A percentile compares a stretch with the other conserved stretches of the same genome.
Evolutionary conservation across 805 yeast genomes (phyloP).

Genomic region (Barnettozyma salicaria): DNA sequence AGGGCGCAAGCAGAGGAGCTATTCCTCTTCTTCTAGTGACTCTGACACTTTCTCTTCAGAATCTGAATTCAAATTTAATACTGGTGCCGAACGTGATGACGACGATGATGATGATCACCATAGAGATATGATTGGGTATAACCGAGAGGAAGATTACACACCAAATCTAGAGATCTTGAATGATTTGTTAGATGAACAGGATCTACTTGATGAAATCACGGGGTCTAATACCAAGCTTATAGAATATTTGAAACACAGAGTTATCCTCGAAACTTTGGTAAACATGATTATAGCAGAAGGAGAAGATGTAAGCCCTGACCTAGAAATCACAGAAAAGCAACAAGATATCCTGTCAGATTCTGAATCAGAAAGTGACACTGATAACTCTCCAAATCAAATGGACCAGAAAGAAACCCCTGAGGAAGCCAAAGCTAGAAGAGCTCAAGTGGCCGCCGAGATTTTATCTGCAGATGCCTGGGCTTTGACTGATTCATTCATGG

Average conservation of each 20-base stretch:
- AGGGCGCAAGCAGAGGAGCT: slow-evolving; percentile 15
- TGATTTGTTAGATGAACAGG: slow-evolving; percentile 69
- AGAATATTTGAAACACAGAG: slow-evolving; percentile 76
- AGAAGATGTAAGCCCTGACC: slow-evolving; percentile 13
- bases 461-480: slow-evolving; percentile 93
- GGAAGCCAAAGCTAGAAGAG: slow-evolving; percentile 36
- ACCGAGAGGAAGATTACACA: slow-evolving; percentile 33
- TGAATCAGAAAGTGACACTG: slow-evolving; percentile 18
- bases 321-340: neutral
- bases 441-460: slow-evolving; percentile 81
- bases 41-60: slow-evolving; percentile 14
- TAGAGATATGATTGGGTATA: neutral
- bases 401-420: slow-evolving; percentile 30
- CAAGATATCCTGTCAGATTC: neutral
- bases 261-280: slow-evolving; percentile 60
- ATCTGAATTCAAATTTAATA: slow-evolving; percentile 9
- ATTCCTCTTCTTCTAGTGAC: slow-evolving; percentile 17
- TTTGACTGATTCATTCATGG: slow-evolving; percentile 83
- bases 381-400: slow-evolving; percentile 7
- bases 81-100: no score
- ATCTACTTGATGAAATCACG: slow-evolving; percentile 63
- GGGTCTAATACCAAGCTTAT: slow-evolving; percentile 70
- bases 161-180: slow-evolving; percentile 41
- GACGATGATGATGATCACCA: slow-evolving; percentile 28
- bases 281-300: slow-evolving; percentile 49